phyloP scores from a whole-genome alignment of 768 basidiomycete species.

The Mycena capillaripes region DNA sequence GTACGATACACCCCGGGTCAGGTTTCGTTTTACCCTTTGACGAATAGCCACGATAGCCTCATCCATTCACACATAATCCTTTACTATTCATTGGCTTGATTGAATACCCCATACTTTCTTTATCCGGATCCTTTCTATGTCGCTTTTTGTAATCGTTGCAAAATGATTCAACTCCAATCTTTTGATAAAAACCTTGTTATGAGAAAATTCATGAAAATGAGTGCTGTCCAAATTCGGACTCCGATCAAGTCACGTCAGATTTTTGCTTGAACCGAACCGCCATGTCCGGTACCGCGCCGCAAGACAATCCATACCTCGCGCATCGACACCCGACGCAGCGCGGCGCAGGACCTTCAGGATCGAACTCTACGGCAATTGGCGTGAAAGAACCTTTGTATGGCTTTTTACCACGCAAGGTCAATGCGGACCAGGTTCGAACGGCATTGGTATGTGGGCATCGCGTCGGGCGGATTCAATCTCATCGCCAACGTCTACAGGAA shows the following conservation, averaged over 20 bases:
- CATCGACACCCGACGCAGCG: constrained; percentile 54
- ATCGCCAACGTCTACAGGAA: constrained; percentile 61
- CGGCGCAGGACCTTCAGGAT: constrained; percentile 43
- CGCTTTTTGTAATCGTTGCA: constrained; percentile 68
- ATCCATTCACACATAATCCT: constrained; percentile 68
- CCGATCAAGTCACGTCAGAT: constrained; percentile 31
- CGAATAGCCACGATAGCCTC: constrained; percentile 75
- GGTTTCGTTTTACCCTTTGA: constrained; percentile 68
- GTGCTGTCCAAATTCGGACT: constrained; percentile 24
- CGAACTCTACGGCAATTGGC: constrained; percentile 36
- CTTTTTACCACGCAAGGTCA: constrained; percentile 79
- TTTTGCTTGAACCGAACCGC: neutral
- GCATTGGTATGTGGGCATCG: constrained; percentile 70
- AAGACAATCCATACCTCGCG: constrained; percentile 70
- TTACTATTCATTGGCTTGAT: constrained; percentile 66
- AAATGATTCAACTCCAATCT: constrained; percentile 35
- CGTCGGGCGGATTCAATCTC: neutral
- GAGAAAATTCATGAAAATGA: neutral
- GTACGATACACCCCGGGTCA: constrained; percentile 72
- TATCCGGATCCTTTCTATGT: constrained; percentile 68
- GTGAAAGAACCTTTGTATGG: constrained; percentile 78
- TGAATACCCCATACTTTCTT: constrained; percentile 71
- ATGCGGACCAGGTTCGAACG: constrained; percentile 71
- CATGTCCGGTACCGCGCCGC: constrained; percentile 25
- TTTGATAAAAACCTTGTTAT: constrained; percentile 18